Base-by-base conservation (phyloP, 441 rosid species). In the Populus hybrid region DNA sequence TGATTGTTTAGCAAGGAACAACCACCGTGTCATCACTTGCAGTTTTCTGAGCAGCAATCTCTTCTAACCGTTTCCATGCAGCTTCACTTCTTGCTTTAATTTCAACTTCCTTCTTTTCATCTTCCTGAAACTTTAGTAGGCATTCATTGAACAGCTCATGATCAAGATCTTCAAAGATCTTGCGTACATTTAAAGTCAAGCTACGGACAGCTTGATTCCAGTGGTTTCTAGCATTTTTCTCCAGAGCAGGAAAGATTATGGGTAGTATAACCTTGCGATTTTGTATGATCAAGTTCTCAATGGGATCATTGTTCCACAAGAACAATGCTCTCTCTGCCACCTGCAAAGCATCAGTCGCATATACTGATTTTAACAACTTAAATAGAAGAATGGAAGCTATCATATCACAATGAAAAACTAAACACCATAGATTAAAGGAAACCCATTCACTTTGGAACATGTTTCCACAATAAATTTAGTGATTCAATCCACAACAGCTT, bases 301-400 rank as follows among this genome's bases (percentile, higher is more conserved):
- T 89, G 74, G 90, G 90, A 74, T 91, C 92, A 9, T 91, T 92
- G 89, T 91, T 92, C 98, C 98, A 94, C 78, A 94, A 82, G 84
- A 90, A 94, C 71, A 92, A 77, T 36, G 97, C 92, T 83, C 95
- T 88, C 86, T 94, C 98, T 10, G 98, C 97, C 80, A 94, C 95
- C 97, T 94, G 85, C 59, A 79, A 83, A 66, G 36, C 74, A 80
- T 69, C 35, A 68, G 36, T n/a, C 69, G 14, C 72, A 38, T 73
- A 61, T 66, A 23, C 67, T 71, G 71, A 50, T 68, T 69, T 33
- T 63, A 63, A 63, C 28, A 63, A 3, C 0, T 21, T 9, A 21
- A 61, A 21, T 23, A 9, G 64, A 80, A 35, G 6, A 35, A 16
- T 12, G 12, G 56, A 59, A 63, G 26, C 66, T 21, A 63, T 68